Conservation (phyloP, 352 stramenopile species). For the Peronospora farinosa region DNA sequence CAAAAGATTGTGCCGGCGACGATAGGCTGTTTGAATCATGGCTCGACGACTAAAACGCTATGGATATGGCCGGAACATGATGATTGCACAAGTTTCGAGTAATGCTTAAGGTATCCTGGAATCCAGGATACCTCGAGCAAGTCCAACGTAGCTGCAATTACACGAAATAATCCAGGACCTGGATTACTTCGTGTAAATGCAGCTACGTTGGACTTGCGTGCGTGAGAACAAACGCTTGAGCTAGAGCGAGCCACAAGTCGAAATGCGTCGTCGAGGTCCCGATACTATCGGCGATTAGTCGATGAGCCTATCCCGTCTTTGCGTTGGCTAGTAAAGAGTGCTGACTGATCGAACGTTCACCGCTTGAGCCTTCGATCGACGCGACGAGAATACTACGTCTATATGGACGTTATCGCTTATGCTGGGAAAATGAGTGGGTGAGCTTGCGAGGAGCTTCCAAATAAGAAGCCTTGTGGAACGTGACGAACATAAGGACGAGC, state of each 20-base stretch:
- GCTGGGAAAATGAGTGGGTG: slow-evolving; percentile 28
- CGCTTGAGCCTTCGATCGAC: slow-evolving; percentile 3
- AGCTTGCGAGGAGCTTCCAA: slow-evolving; percentile 4
- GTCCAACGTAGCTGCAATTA: too few species aligned
- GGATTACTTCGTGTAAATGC: slow-evolving; percentile 22
- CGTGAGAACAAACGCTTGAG: slow-evolving; percentile 23
- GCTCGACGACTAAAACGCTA: slow-evolving; percentile 11
- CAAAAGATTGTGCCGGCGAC: slow-evolving; percentile 6
- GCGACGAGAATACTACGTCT: slow-evolving; percentile 9
- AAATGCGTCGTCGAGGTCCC: background rate
- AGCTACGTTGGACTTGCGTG: slow-evolving; percentile 21
- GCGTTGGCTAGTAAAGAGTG: slow-evolving; percentile 6
- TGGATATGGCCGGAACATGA: slow-evolving; percentile 4
- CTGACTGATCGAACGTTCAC: slow-evolving; percentile 6
- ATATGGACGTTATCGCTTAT: slow-evolving; percentile 9
- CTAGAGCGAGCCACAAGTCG: slow-evolving; percentile 15
- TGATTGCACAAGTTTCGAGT: background rate
- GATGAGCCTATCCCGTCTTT: slow-evolving; percentile 25
- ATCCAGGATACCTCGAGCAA: too few species aligned
- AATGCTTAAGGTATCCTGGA: background rate
- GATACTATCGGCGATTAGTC: slow-evolving; percentile 13
- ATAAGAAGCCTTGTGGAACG: slow-evolving; percentile 21
- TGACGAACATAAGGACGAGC: slow-evolving; percentile 28
- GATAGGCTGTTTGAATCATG: slow-evolving; percentile 12
- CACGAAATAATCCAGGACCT: too few species aligned